Base-by-base conservation (phyloP, 495 filamentous ascomycete species). In the Aspergillus egyptiacus region DNA sequence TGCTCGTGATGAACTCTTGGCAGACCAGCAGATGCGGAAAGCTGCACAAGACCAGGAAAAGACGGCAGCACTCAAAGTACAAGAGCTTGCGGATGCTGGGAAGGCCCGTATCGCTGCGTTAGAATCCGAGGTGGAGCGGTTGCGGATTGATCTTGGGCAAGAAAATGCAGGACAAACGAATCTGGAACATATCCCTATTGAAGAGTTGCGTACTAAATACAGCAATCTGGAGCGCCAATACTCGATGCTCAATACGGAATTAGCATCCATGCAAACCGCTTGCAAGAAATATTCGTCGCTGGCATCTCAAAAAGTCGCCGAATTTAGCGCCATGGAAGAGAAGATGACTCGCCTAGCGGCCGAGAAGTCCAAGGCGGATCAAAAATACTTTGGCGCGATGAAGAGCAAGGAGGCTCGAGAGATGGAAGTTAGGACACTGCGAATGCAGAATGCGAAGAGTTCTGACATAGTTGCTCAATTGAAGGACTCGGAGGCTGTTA, bases 371-470 rank as follows among this genome's bases (percentile, higher is more conserved):
- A 97, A 96, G 61, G 94, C 94, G 0, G 91, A 97, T 58, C 91
- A 96, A 63, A 97, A 97, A 66, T 98, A 95, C 62, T 97, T 96
- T 60, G 83, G 84, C 4, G 87, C 89, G 11, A 91, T 95, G 74
- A 96, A 96, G 62, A 82, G 86, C 54, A 95, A 89, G 61, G 93
- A 97, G 57, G 80, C 83, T 15, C 76, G 87, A 44, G 82, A 84
- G 14, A 69, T 75, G 31, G 90, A 95, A 66, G 83, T 90, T 36
- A 78, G 88, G 48, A 77, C 82, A 3, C 69, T 96, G 34, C 77
- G 86, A 39, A 72, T 78, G 48, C 90, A 96, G 64, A 95, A 91
- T 61, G 74, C 77, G 4, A 93, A 93, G 70, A 91, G 86, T 37
- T 91, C 88, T 1, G 94, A 97, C 59, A 93, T 97, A 53, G 89